Evolutionary conservation across 1,284 basidiomycete species (phyloP), one percentile per base, ranked within the genome.

Genomic region (Heterobasidion occidentale): DNA sequence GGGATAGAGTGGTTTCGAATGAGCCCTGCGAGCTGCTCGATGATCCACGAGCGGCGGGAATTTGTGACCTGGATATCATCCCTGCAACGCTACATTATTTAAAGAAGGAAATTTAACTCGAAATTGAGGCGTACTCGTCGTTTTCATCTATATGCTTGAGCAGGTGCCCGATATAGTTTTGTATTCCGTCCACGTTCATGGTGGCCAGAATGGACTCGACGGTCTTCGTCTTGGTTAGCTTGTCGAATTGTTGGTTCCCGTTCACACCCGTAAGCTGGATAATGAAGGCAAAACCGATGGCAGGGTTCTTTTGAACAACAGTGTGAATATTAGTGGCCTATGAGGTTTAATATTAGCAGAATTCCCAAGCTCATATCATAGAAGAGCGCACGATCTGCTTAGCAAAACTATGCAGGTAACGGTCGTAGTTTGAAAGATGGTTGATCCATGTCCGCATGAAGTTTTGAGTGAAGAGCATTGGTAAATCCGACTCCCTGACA

Each of bases 381-480:
- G 45, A 47, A 34, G 15, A 36, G 73, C 84, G 53, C 66, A 89
- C 92, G 65, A 90, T 86, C 67, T 89, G 84, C 56, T 80, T 79
- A 2, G 94, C 93, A 27, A 89, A 86, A 70, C 92, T 94, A 75
- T 98, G 92, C 36, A 98, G 74, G 68, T 94, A 86, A 55, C 94
- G 81, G 70, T 98, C 94, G 55, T 81, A 79, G 56, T 90, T 88
- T 0, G 92, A 88, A 19, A 99, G 80, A 67, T 98, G 94, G 69
- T 96, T 97, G 62, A 97, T 95, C 91, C 94, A 96, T 45, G 89
- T 89, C 47, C 94, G 87, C 90, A 98, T 95, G 65, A 98, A 92
- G 70, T 98, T 96, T 64, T 89, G 88, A 11, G 93, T 96, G 71
- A 98, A 97, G 17, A 98, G 77, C 77, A 92, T 86, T 0, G 92